Percentiles rank a stretch among this genome's conserved stretches.
phyloP scores from a whole-genome alignment of 352 stramenopile genomes.

The Elongisporangium prolatum region DNA sequence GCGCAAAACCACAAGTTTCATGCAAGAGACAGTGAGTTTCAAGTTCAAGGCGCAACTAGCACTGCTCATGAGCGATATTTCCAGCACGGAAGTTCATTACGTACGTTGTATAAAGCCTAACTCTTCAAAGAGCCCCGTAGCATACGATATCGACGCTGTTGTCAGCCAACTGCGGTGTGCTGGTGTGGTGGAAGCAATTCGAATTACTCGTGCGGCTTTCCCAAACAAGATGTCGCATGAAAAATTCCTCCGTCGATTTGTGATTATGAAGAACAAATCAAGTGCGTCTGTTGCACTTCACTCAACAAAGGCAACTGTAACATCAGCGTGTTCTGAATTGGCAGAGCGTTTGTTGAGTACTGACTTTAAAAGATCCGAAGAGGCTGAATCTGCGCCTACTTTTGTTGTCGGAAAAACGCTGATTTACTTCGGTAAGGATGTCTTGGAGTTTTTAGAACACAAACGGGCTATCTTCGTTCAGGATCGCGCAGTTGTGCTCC shows the following conservation, averaged over 20 bases:
- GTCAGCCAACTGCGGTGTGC: constrained; percentile 87
- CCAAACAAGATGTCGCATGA: constrained; percentile 94
- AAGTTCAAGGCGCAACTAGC: constrained; percentile 88
- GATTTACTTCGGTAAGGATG: constrained; percentile 93
- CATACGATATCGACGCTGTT: constrained; percentile 85
- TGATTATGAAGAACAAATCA: constrained; percentile 47
- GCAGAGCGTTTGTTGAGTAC: constrained; percentile 38
- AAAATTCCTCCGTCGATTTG: constrained; percentile 80
- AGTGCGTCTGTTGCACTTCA: too few relatives aligned
- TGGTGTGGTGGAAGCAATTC: constrained; percentile 88
- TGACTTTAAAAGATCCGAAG: constrained; percentile 31
- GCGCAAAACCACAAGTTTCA: constrained; percentile 76
- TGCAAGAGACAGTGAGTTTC: constrained; percentile 87
- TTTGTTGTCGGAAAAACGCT: constrained; percentile 86
- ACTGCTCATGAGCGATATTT: constrained; percentile 85
- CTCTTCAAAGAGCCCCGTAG: constrained; percentile 57
- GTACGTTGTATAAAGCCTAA: constrained; percentile 92
- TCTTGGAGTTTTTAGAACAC: constrained; percentile 89
- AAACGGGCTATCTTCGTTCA: constrained; percentile 67
- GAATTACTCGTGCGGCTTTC: constrained; percentile 86
- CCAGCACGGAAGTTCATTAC: constrained; percentile 83
- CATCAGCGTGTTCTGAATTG: constrained; percentile 60
- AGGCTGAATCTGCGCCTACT: constrained; percentile 29
- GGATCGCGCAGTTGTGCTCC: constrained; percentile 57
- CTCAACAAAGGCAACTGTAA: constrained; percentile 40